phyloP scores from a whole-genome alignment of 2,329 filamentous ascomycete genomes.

The Colletotrichum tropicicola region DNA sequence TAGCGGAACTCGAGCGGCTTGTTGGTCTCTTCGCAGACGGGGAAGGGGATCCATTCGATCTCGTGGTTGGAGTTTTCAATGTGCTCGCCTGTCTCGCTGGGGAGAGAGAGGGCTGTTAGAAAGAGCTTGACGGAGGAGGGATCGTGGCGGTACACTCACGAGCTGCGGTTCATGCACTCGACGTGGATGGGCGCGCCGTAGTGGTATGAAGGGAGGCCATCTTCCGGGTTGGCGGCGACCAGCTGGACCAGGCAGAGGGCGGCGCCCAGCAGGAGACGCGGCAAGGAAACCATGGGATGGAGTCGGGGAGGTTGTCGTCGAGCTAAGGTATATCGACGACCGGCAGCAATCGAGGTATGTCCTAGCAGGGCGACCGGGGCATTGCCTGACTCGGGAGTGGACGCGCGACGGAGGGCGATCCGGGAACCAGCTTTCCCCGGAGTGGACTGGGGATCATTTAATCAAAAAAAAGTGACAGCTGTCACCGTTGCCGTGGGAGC shows the following conservation, averaged over 20 bases:
- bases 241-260: conserved; percentile 28
- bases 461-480: conserved; percentile 21
- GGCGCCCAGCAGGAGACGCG: conserved; percentile 12
- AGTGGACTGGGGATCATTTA: conserved; percentile 1
- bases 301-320: background rate
- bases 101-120: background rate
- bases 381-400: conserved; percentile 22
- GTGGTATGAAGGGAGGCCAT: conserved; percentile 67
- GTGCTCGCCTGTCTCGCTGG: conserved; percentile 87
- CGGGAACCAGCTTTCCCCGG: conserved; percentile 22
- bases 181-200: conserved; percentile 75
- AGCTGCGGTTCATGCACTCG: conserved; percentile 78
- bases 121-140: background rate
- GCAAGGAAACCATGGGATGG: conserved; percentile 7
- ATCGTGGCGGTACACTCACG: conserved; percentile 58
- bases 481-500: conserved; percentile 2
- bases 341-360: background rate
- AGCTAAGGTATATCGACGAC: too few relatives aligned
- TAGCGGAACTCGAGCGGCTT: conserved; percentile 86
- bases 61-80: conserved; percentile 83
- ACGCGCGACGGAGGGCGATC: conserved; percentile 13
- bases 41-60: conserved; percentile 92
- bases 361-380: conserved; percentile 16
- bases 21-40: conserved; percentile 86
- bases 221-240: conserved; percentile 44